Evolutionary conservation across 768 basidiomycete genomes (phyloP).

Genomic region (Auricularia auricula-judae): DNA sequence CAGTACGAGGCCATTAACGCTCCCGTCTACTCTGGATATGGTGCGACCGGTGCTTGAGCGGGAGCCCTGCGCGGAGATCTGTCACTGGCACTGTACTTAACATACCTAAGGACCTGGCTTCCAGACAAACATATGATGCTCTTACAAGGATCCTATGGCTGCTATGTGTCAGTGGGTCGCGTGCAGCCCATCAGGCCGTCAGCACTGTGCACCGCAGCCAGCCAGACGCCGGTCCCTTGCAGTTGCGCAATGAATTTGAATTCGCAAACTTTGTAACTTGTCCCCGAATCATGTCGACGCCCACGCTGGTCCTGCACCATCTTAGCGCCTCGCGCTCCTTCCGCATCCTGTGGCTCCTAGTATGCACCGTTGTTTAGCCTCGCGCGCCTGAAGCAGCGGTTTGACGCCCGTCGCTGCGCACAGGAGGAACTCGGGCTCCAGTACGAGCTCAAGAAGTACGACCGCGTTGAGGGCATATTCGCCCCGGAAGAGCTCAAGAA

Average conservation of each 20-base stretch:
- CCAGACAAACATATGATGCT: too few relatives aligned
- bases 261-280: neutral
- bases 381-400: neutral
- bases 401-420: neutral
- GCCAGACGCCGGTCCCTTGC: too few relatives aligned
- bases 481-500: slow-evolving; percentile 28
- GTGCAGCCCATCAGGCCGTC: too few relatives aligned
- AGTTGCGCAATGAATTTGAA: too few relatives aligned
- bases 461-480: slow-evolving; percentile 17
- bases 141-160: too few relatives aligned
- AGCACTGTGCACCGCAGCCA: too few relatives aligned
- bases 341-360: slow-evolving; percentile 18
- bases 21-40: slow-evolving; percentile 15
- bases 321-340: slow-evolving; percentile 17
- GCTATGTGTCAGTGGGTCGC: too few relatives aligned
- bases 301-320: slow-evolving; percentile 8
- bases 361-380: slow-evolving; percentile 3
- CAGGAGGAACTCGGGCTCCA: slow-evolving; percentile 42
- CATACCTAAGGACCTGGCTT: too few relatives aligned
- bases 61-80: too few relatives aligned
- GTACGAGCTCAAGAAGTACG: slow-evolving; percentile 33
- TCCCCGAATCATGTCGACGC: neutral
- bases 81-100: too few relatives aligned
- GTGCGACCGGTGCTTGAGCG: slow-evolving; percentile 14
- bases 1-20: slow-evolving; percentile 21